Evolutionary conservation across 139 green algal genomes (phyloP), one percentile per base, ranked within the genome.

Genomic region (Picochlorum sp.): DNA sequence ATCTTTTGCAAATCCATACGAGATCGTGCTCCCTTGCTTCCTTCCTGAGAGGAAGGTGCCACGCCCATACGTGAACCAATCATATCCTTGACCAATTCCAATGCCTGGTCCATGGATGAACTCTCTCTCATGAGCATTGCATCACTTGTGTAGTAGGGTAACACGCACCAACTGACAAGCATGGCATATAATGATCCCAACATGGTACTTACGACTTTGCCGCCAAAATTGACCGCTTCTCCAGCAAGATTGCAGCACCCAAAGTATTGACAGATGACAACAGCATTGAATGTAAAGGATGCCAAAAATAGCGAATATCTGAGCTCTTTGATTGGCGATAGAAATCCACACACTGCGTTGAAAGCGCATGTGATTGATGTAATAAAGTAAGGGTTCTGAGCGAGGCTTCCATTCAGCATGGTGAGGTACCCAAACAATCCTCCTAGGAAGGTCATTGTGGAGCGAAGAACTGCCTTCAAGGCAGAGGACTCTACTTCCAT

Each of bases 391-490:
- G 66, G 57, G 45, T 61, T 67, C 21, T 72, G 45, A 11, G 66
- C 66, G 26, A 72, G 55, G 20, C 7, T 7, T 28, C 66, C 66
- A 41, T 72, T 67, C 21, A 72, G 57, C 66, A 72, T 72, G 1
- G 57, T 56, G 0, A 45, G 4, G 57, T 67, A 72, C 15, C 66
- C 66, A 13, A 67, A 56, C 11, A 57, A 16, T 6, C 57, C 57
- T 23, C 57, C 57, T 4, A 72, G 15, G 6, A 47, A 26, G 3
- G 66, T 67, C 66, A 67, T 67, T 15, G 54, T 58, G 0, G 37
- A 20, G 21, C 66, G 66, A 24, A 72, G 52, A 21, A 72, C 38
- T 30, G 26, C 66, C 2, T 56, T 56, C 3, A 72, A 47, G 10
- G 57, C 21, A 0, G 66, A 56, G 6, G 56, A 18, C 66, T 72